Percentiles rank a stretch among this genome's conserved stretches.
Conservation (phyloP, 202 grass and related monocot genomes). For the Schoenoplectus tabernaemontani region DNA sequence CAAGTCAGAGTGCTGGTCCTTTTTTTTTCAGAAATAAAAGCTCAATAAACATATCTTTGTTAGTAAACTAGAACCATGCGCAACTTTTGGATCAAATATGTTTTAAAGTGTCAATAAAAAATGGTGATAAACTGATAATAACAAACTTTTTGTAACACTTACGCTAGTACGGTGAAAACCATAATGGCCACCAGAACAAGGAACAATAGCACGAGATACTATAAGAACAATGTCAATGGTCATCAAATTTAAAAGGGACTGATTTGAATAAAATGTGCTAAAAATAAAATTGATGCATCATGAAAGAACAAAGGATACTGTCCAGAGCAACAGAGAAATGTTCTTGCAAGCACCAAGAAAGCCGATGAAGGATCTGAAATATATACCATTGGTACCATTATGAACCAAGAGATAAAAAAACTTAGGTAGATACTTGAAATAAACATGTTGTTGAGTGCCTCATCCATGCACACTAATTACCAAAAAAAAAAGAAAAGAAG, state of each 20-base stretch:
- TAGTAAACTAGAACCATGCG: background rate
- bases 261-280: conserved; percentile 2
- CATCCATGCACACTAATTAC: background rate
- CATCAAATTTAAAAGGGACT: conserved; percentile 25
- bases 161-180: conserved; percentile 82
- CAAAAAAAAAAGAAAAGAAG: background rate
- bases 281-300: conserved; percentile 21
- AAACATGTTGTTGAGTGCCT: background rate
- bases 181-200: conserved; percentile 84
- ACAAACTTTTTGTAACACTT: conserved; percentile 30
- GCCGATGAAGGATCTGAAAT: conserved; percentile 70
- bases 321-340: conserved; percentile 72
- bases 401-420: background rate
- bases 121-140: no score
- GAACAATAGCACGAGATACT: conserved; percentile 86
- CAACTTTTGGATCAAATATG: background rate
- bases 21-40: background rate
- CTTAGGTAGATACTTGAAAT: background rate
- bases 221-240: conserved; percentile 54
- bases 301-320: conserved; percentile 59
- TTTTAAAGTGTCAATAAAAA: background rate
- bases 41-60: background rate
- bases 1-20: background rate
- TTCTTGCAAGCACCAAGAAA: conserved; percentile 94
- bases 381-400: conserved; percentile 12